A percentile compares a stretch with the other conserved stretches of the same genome.
phyloP scores from a whole-genome alignment of 768 basidiomycete species.

The Hericium coralloides region DNA sequence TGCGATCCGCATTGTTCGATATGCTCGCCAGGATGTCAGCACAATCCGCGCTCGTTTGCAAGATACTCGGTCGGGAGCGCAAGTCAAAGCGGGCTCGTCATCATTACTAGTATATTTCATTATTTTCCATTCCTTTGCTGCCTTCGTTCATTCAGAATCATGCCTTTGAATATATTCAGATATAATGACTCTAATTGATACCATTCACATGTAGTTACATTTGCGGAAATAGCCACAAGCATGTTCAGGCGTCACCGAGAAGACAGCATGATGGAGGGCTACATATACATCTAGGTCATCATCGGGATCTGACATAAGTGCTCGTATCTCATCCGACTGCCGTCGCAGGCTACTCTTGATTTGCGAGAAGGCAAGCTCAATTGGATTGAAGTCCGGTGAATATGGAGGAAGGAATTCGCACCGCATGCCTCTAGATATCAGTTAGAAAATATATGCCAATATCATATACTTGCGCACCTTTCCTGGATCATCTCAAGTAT shows the following conservation, averaged over 20 bases:
- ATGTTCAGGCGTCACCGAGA: neutral
- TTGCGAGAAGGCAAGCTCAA: constrained; percentile 19
- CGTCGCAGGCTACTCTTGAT: constrained; percentile 6
- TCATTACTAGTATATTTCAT: neutral
- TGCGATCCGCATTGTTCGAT: neutral
- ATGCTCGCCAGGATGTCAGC: neutral
- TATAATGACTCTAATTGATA: neutral
- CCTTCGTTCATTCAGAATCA: neutral
- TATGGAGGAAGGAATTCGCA: constrained; percentile 17
- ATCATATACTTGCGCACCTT: constrained; percentile 15
- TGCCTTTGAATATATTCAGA: neutral
- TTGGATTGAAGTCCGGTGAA: constrained; percentile 22
- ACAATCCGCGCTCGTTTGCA: neutral
- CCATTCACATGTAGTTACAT: neutral
- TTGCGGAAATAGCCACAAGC: neutral
- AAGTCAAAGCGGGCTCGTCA: neutral
- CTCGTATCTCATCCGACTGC: neutral
- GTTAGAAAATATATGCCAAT: neutral
- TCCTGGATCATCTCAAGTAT: constrained; percentile 23
- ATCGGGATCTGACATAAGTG: neutral
- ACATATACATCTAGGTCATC: neutral
- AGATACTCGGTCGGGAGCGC: neutral
- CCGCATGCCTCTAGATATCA: constrained; percentile 14
- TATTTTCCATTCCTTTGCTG: neutral
- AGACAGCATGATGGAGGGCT: neutral